phyloP scores from a whole-genome alignment of 768 basidiomycete species.

The Russula sp. region DNA sequence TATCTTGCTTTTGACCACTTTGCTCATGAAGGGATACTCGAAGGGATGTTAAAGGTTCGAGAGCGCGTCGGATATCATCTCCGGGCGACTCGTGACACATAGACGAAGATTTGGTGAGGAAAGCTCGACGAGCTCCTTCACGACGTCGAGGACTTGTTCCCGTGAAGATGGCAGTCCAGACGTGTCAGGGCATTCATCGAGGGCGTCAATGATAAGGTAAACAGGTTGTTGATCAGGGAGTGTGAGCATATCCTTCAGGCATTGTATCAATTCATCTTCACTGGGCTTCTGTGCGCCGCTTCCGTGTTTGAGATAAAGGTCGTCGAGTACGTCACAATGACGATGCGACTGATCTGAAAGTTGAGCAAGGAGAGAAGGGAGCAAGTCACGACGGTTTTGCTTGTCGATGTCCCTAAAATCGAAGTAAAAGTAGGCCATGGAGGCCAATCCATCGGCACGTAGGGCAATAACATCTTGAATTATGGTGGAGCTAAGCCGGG shows the following conservation, averaged over 20 bases:
- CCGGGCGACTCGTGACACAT: constrained; percentile 8
- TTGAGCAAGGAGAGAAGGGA: neutral
- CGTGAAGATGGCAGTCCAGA: constrained; percentile 7
- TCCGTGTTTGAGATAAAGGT: neutral
- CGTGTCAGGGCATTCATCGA: neutral
- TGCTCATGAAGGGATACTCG: neutral
- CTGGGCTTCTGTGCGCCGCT: neutral
- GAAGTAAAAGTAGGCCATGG: neutral
- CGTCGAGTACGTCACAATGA: neutral
- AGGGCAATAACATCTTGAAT: neutral
- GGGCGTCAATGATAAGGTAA: neutral
- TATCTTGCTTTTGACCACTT: constrained; percentile 6
- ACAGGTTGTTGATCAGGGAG: neutral
- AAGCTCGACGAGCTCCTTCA: neutral
- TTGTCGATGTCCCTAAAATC: neutral
- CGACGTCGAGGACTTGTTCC: neutral
- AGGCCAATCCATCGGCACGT: neutral
- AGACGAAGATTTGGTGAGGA: neutral
- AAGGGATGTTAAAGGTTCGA: neutral
- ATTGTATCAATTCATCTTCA: neutral
- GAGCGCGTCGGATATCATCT: neutral
- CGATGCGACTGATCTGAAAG: neutral
- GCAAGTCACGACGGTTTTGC: neutral
- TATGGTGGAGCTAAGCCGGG: neutral
- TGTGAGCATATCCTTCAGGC: neutral